A percentile compares a stretch with the other conserved stretches of the same genome.
phyloP scores from a whole-genome alignment of 768 basidiomycete genomes.

The Thelephora aurantiotincta region DNA sequence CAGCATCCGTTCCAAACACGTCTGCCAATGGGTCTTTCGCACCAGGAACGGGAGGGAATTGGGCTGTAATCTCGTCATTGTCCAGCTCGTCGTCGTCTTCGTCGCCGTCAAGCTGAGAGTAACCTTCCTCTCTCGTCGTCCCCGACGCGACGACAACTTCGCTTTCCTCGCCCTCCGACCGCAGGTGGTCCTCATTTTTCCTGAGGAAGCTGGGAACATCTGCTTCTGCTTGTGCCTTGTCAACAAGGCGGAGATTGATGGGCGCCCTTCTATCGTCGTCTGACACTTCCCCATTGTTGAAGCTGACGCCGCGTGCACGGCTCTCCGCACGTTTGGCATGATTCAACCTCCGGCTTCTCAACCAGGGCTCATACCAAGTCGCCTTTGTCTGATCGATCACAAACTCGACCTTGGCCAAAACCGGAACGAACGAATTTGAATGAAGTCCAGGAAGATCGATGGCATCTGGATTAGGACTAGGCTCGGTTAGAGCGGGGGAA shows the following conservation, averaged over 20 bases:
- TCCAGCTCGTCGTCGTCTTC: conserved; percentile 10
- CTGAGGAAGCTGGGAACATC: conserved; percentile 16
- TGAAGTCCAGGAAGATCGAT: conserved; percentile 54
- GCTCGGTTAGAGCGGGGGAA: conserved; percentile 15
- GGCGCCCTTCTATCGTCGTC: conserved; percentile 22
- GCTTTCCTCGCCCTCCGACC: conserved; percentile 20
- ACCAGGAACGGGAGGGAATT: conserved; percentile 19
- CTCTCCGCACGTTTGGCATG: conserved; percentile 44
- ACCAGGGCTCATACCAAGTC: conserved; percentile 79
- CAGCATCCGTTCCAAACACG: conserved; percentile 52
- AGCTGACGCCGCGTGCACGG: conserved; percentile 16
- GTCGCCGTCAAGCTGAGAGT: conserved; percentile 11
- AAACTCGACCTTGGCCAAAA: conserved; percentile 91
- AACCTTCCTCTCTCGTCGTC: conserved; percentile 7
- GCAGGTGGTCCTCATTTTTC: conserved; percentile 18
- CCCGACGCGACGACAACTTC: conserved; percentile 4
- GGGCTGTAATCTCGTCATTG: conserved; percentile 24
- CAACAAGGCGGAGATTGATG: conserved; percentile 35
- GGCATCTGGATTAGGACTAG: conserved; percentile 23
- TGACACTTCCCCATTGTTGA: conserved; percentile 12
- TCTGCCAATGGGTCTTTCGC: conserved; percentile 40
- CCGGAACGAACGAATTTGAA: conserved; percentile 55
- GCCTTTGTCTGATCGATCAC: conserved; percentile 77
- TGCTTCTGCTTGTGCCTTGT: conserved; percentile 27
- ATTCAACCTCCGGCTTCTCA: conserved; percentile 46